phyloP scores from a whole-genome alignment of 2,329 filamentous ascomycete genomes.

The Huntiella abstrusa region DNA sequence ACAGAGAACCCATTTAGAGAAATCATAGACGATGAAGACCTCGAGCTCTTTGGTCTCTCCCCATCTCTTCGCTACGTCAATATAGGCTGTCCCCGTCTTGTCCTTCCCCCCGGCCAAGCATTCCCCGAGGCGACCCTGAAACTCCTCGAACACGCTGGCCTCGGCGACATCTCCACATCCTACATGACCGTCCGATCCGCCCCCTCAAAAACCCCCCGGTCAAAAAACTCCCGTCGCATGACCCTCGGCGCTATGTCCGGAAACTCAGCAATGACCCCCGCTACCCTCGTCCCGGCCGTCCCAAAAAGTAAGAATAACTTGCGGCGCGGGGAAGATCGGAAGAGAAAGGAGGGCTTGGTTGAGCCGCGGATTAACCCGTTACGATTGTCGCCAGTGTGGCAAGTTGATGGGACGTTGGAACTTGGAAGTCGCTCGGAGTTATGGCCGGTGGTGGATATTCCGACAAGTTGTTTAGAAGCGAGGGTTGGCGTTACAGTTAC shows the following conservation, averaged over 20 bases:
- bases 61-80: slow-evolving; percentile 2
- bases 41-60: slow-evolving; percentile 6
- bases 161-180: slow-evolving; percentile 5
- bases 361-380: slow-evolving; percentile 4
- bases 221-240: neutral
- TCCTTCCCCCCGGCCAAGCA: slow-evolving; percentile 3
- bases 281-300: neutral
- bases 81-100: slow-evolving; percentile 1
- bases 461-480: neutral
- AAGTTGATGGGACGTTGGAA: slow-evolving; percentile 3
- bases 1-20: slow-evolving; percentile 8
- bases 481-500: neutral
- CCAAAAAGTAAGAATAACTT: neutral
- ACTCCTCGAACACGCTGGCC: slow-evolving; percentile 3
- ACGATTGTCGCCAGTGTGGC: slow-evolving; percentile 8
- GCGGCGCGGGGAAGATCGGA: neutral
- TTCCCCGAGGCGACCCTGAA: slow-evolving; percentile 1
- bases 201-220: neutral
- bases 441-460: neutral
- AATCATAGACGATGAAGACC: slow-evolving; percentile 9
- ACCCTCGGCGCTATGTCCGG: neutral
- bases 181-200: slow-evolving; percentile 8
- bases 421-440: neutral
- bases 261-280: neutral
- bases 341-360: neutral